Evolutionary conservation across 2,329 filamentous ascomycete genomes (phyloP).

Genomic region (Claviceps citrina): DNA sequence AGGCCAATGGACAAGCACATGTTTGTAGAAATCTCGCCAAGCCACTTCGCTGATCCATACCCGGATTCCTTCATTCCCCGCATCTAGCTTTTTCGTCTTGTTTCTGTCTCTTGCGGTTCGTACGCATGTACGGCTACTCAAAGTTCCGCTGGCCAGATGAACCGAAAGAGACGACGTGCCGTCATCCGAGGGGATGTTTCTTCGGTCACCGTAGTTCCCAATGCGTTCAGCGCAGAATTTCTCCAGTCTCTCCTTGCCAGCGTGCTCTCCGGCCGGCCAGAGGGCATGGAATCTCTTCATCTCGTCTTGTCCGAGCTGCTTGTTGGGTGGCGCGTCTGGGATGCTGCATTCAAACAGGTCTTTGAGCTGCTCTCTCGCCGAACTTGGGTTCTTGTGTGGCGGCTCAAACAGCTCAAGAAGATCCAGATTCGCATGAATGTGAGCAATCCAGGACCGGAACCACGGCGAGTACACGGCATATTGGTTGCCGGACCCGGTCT

Average conservation of each 20-base stretch:
- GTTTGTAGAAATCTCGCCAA: slow-evolving; percentile 80
- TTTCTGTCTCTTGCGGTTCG: slow-evolving; percentile 47
- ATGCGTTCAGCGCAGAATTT: slow-evolving; percentile 54
- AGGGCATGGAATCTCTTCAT: slow-evolving; percentile 39
- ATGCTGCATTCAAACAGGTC: slow-evolving; percentile 45
- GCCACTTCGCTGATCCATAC: slow-evolving; percentile 72
- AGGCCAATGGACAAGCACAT: slow-evolving; percentile 73
- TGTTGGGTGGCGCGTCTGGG: slow-evolving; percentile 47
- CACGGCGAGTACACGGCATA: slow-evolving; percentile 77
- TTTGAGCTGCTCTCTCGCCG: slow-evolving; percentile 28
- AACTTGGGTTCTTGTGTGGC: slow-evolving; percentile 20
- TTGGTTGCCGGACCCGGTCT: slow-evolving; percentile 55
- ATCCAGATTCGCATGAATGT: slow-evolving; percentile 54
- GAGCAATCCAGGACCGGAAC: slow-evolving; percentile 60
- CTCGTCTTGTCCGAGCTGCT: slow-evolving; percentile 43
- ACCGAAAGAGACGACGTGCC: slow-evolving; percentile 56
- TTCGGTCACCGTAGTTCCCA: slow-evolving; percentile 42
- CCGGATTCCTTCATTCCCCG: slow-evolving; percentile 47
- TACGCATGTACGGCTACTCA: slow-evolving; percentile 53
- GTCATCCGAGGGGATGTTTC: slow-evolving; percentile 50
- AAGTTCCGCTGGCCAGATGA: slow-evolving; percentile 53
- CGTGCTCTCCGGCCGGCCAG: slow-evolving; percentile 65
- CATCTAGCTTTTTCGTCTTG: slow-evolving; percentile 48
- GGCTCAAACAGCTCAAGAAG: slow-evolving; percentile 46
- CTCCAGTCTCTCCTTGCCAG: slow-evolving; percentile 46